Evolutionary conservation across 148 eudicot genomes (phyloP), one percentile per base, ranked within the genome.

Genomic region (Rhododendron ovatum): DNA sequence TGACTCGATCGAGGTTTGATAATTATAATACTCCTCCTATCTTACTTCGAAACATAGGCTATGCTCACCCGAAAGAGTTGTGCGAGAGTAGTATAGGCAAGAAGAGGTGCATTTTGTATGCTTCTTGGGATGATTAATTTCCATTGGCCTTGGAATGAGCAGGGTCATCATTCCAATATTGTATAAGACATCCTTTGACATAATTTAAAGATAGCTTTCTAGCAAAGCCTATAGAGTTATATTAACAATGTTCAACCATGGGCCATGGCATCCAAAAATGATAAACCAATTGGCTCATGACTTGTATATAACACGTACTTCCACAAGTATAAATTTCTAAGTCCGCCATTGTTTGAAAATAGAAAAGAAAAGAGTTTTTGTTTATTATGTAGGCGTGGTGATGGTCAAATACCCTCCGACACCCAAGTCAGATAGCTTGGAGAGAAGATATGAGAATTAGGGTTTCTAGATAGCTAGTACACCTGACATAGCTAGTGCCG

Each of bases 141-240:
- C 75, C 84, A 4, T 30, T 80, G 81, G 89, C 87, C 81, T 84
- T 78, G 89, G 84, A 80, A 79, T 84, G 45, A 30, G 86, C 82
- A 73, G 81, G 73, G 43, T 87, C 86, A 80, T 87, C 81, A 50
- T 80, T 26, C 51, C 87, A 13, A 86, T 48, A 80, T 73, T 81
- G 55, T 81, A 83, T 3, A 81, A 51, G 80, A 48, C 47, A 77
- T 30, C 84, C 57, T 79, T 87, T 77, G 84, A 79, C n/a, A 26
- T 82, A 57, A 18, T 51, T 86, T 86, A 18, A 81, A 83, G 18
- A 41, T 63, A 71, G 24, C 17, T 43, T 26, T 57, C 50, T 24
- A 39, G 48, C 24, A 55, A 7, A 35, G 20, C 17, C 41, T 75
- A 84, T 73, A 14, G 53, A 13, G 14, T 35, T 82, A 28, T 26